Evolutionary conservation across 2,329 filamentous ascomycete genomes (phyloP).

Genomic region (Fusarium buxicola): DNA sequence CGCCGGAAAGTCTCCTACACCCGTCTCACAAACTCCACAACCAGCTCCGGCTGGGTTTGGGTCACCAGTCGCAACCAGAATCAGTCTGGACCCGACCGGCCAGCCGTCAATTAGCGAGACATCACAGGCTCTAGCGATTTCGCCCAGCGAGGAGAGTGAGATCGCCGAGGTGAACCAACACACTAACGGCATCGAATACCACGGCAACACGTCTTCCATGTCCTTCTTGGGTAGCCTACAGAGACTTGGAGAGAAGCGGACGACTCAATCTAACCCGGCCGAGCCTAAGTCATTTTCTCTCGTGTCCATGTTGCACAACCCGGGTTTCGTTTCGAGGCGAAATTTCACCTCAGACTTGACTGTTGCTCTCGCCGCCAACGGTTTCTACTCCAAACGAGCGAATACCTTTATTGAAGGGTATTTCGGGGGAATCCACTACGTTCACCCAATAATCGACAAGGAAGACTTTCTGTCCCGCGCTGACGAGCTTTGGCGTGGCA

Average conservation of each 20-base stretch:
- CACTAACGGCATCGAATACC: conserved; percentile 10
- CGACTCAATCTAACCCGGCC: background rate
- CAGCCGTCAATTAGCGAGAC: background rate
- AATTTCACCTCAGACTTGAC: conserved; percentile 4
- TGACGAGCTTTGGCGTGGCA: conserved; percentile 1
- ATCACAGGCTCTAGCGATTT: background rate
- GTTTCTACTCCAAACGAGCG: conserved; percentile 11
- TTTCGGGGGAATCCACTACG: conserved; percentile 7
- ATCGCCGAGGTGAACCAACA: conserved; percentile 13
- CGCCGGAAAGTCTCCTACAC: background rate
- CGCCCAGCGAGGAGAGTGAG: conserved; percentile 14
- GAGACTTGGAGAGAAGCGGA: conserved; percentile 2
- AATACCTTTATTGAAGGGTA: conserved; percentile 14
- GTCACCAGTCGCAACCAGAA: background rate
- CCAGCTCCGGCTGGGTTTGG: background rate
- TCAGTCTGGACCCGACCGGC: background rate
- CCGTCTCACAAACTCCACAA: conserved; percentile 2
- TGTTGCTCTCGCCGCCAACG: background rate
- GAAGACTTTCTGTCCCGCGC: conserved; percentile 1
- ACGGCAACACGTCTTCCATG: conserved; percentile 15
- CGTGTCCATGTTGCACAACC: conserved; percentile 8
- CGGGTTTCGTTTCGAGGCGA: conserved; percentile 6
- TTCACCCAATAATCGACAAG: conserved; percentile 15
- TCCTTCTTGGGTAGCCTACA: conserved; percentile 5
- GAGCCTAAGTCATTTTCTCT: conserved; percentile 7